A percentile compares a stretch with the other conserved stretches of the same genome.
Evolutionary conservation across 1,284 basidiomycete genomes (phyloP).

Genomic region (Cutaneotrichosporon dermatis): DNA sequence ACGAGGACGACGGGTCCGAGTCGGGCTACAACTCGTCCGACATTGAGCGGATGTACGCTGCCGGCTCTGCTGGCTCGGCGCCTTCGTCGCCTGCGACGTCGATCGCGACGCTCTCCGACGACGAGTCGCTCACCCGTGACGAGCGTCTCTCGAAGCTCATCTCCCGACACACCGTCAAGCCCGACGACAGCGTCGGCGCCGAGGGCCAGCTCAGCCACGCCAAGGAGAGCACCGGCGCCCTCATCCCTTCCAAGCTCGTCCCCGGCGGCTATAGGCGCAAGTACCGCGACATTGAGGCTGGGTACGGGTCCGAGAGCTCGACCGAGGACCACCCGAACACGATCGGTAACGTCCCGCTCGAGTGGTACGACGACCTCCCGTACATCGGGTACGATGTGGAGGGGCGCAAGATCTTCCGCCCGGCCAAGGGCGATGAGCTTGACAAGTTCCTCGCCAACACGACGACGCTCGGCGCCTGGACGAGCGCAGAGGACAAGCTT

Average conservation of each 20-base stretch:
- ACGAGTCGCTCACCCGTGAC: constrained; percentile 20
- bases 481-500: constrained; percentile 86
- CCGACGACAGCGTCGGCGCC: constrained; percentile 41
- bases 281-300: constrained; percentile 91
- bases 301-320: constrained; percentile 94
- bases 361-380: constrained; percentile 99
- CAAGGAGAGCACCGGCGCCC: constrained; percentile 42
- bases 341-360: constrained; percentile 89
- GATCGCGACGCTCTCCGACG: constrained; percentile 15
- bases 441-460: constrained; percentile 95
- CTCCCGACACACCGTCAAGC: constrained; percentile 42
- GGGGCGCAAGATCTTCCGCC: constrained; percentile 89
- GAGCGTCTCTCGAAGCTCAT: constrained; percentile 38
- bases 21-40: constrained; percentile 50
- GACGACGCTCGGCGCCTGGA: constrained; percentile 91
- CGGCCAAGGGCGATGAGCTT: constrained; percentile 91
- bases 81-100: constrained; percentile 4
- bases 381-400: constrained; percentile 97
- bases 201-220: constrained; percentile 43
- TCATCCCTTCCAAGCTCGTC: constrained; percentile 51
- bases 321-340: constrained; percentile 97
- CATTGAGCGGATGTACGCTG: constrained; percentile 44
- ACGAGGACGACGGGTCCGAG: constrained; percentile 44
- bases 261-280: constrained; percentile 84
- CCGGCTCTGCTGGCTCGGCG: constrained; percentile 1